Base-by-base conservation (phyloP, 2,329 filamentous ascomycete species). In the Arthrobotrys megalospora region DNA sequence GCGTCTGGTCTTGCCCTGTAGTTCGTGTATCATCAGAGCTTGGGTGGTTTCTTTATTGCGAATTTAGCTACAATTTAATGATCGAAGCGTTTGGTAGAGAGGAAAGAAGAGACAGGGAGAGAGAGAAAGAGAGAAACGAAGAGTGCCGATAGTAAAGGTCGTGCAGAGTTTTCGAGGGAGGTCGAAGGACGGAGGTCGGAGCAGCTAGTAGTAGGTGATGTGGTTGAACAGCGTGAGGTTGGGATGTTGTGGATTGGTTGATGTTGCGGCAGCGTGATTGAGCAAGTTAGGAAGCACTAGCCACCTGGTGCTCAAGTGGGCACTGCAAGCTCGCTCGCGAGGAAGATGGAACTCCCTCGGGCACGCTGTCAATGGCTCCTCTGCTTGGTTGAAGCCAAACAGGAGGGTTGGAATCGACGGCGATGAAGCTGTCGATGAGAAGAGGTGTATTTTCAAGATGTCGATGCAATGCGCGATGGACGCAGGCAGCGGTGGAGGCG, bases 51-150 rank as follows among this genome's bases (percentile, higher is more conserved):
- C 24, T n/a, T 71, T 77, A 58, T 76, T 64, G 65, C 45, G 48
- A 34, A 32, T 67, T 63, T 52, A 71, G 66, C 73, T 77, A 77
- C 73, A 77, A 55, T 48, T 43, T 70, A 71, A 67, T 34, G 55
- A 60, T 60, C 55, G 55, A 28, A 62, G 60, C 32, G 69, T 53
- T 28, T 32, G 24, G 38, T n/a, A 34, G 58, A 36, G 16, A 63
- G 43, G 2, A 16, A 41, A 32, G 64, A 55, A 58, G 38, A 16
- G 41, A 36, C 7, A 32, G 38, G 60, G 14, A 34, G 53, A 52
- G 28, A n/a, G 21, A 62, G 47, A 36, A 36, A 36, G 47, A 34
- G 36, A 48, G 32, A 48, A 7, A 14, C 50, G 12, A 16, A 32
- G 24, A 38, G 10, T n/a, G 32, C 6, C 62, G 66, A 41, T 3